phyloP scores from a whole-genome alignment of 2,329 filamentous ascomycete species.

The Pseudogymnoascus sp. region DNA sequence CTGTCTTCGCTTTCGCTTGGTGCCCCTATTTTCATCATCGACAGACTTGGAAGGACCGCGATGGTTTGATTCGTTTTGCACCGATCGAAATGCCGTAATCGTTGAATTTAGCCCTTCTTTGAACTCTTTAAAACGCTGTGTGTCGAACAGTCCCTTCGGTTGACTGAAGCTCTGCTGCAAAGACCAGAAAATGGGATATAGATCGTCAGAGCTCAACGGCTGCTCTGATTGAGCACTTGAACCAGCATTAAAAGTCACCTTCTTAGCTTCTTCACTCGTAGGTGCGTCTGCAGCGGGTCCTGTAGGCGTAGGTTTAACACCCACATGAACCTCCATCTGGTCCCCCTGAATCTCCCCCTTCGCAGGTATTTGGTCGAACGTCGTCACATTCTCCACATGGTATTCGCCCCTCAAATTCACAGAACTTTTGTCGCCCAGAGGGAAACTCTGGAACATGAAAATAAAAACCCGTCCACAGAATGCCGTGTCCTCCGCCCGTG shows the following conservation, averaged over 20 bases:
- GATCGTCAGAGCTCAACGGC: constrained; percentile 55
- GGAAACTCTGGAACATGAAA: constrained; percentile 97
- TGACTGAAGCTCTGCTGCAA: constrained; percentile 88
- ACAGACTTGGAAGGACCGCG: constrained; percentile 41
- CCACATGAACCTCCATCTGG: constrained; percentile 60
- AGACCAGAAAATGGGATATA: constrained; percentile 93
- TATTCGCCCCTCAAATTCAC: constrained; percentile 95
- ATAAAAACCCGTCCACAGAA: constrained; percentile 98
- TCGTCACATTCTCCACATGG: constrained; percentile 88
- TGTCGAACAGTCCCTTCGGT: constrained; percentile 72
- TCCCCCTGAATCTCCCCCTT: constrained; percentile 33
- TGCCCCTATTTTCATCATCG: constrained; percentile 56
- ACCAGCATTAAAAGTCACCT: constrained; percentile 38
- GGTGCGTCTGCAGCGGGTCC: constrained; percentile 19
- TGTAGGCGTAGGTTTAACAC: constrained; percentile 28
- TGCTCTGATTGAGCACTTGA: constrained; percentile 38
- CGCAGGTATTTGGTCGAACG: constrained; percentile 55
- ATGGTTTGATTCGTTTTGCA: constrained; percentile 40
- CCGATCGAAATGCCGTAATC: constrained; percentile 68
- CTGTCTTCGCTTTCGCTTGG: constrained; percentile 63
- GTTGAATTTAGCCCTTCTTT: constrained; percentile 55
- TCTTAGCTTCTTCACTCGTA: constrained; percentile 31
- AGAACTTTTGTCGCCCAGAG: constrained; percentile 90
- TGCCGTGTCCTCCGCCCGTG: constrained; percentile 91
- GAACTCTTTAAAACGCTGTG: constrained; percentile 57